Percentiles rank a stretch among this genome's conserved stretches.
Conservation (phyloP, 2,329 filamentous ascomycete species). For the Aspergillus costaricaensis region DNA sequence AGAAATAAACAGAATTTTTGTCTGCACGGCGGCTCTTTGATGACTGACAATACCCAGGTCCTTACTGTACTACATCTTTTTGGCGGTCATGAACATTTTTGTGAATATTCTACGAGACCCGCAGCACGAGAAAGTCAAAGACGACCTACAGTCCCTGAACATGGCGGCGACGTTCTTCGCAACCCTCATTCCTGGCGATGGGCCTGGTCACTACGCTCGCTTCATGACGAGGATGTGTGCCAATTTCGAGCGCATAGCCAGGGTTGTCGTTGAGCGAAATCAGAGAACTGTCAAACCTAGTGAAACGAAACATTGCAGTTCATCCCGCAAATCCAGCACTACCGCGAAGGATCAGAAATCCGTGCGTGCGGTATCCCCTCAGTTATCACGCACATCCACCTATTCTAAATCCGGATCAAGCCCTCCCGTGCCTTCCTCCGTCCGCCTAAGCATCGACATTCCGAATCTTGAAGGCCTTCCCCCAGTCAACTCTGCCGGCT, state of each 20-base stretch:
- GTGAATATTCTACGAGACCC: conserved; percentile 92
- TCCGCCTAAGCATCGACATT: conserved; percentile 20
- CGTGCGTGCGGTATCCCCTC: neutral
- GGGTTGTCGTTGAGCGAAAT: conserved; percentile 80
- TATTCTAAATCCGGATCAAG: conserved; percentile 5
- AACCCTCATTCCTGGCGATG: conserved; percentile 74
- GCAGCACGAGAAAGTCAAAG: conserved; percentile 74
- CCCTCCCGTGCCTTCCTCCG: conserved; percentile 11
- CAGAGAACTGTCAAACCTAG: conserved; percentile 65
- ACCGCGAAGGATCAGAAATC: neutral
- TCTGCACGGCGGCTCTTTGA: neutral
- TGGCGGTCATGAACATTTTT: conserved; percentile 87
- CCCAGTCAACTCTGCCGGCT: conserved; percentile 35
- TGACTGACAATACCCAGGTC: conserved; percentile 54
- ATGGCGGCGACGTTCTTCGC: conserved; percentile 86
- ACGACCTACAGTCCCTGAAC: conserved; percentile 83
- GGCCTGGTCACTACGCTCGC: conserved; percentile 79
- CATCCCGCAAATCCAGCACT: conserved; percentile 16
- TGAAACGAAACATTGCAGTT: conserved; percentile 26
- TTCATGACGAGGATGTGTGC: conserved; percentile 88
- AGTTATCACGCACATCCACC: conserved; percentile 19
- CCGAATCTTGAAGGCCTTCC: conserved; percentile 35
- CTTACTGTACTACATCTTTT: conserved; percentile 90
- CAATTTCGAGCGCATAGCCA: conserved; percentile 89
- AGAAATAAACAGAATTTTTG: conserved; percentile 36